phyloP scores from a whole-genome alignment of 2,329 filamentous ascomycete species.

The Fusarium compactum region DNA sequence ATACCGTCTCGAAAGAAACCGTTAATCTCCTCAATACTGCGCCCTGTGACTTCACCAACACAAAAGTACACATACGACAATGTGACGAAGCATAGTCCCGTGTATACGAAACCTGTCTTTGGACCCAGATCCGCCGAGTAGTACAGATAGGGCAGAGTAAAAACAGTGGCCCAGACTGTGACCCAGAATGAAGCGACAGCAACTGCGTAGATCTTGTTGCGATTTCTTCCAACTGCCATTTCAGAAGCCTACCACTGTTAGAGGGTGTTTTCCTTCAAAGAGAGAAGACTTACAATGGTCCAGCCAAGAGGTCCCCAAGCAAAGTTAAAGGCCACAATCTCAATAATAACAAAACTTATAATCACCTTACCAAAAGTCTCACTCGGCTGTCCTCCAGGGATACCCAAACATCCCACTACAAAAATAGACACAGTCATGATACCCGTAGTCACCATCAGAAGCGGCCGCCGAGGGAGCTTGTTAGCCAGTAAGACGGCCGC shows the following conservation, averaged over 20 bases:
- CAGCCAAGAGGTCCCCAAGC: conserved; percentile 55
- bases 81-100: conserved; percentile 50
- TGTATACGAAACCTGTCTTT: conserved; percentile 55
- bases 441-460: conserved; percentile 54
- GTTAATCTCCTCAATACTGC: conserved; percentile 49
- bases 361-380: conserved; percentile 54
- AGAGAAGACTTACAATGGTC: conserved; percentile 49
- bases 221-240: conserved; percentile 61
- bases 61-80: conserved; percentile 55
- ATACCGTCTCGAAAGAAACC: conserved; percentile 47
- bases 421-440: conserved; percentile 57
- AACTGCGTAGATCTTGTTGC: conserved; percentile 49
- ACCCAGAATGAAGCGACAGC: conserved; percentile 59
- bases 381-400: conserved; percentile 46
- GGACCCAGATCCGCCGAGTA: conserved; percentile 54
- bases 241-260: conserved; percentile 55
- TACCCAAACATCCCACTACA: conserved; percentile 57
- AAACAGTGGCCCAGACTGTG: conserved; percentile 56
- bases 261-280: neutral
- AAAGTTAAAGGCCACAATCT: conserved; percentile 60
- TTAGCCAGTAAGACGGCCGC: conserved; percentile 56
- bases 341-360: conserved; percentile 57
- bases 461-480: conserved; percentile 54
- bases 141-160: conserved; percentile 57
- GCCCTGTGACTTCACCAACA: conserved; percentile 49